phyloP scores from a whole-genome alignment of 768 basidiomycete genomes.

The Tremella yokohamensis region DNA sequence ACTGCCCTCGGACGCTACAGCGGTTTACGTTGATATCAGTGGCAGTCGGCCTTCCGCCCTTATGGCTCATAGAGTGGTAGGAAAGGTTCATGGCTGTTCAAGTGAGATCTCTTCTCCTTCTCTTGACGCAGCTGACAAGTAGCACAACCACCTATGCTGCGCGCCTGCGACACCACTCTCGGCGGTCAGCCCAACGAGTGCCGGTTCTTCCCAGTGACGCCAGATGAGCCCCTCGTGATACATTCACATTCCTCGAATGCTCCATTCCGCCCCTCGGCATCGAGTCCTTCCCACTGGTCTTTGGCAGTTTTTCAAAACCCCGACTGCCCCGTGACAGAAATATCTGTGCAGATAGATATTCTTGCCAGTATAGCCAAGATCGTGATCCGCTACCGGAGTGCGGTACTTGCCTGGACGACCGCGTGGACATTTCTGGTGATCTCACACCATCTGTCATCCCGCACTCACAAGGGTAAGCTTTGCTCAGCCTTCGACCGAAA shows the following conservation, averaged over 20 bases:
- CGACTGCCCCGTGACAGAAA: slow-evolving; percentile 55
- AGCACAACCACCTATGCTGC: neutral
- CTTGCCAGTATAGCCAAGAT: slow-evolving; percentile 66
- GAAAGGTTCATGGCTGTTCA: too few relatives aligned
- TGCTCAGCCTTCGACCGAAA: too few relatives aligned
- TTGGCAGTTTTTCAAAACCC: slow-evolving; percentile 38
- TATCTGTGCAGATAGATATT: slow-evolving; percentile 68
- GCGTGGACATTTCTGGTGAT: slow-evolving; percentile 50
- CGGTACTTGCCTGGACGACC: slow-evolving; percentile 67
- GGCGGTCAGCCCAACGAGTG: slow-evolving; percentile 56
- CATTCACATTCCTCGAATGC: slow-evolving; percentile 35
- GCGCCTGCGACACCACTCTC: neutral
- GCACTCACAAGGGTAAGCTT: too few relatives aligned
- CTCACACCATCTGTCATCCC: too few relatives aligned
- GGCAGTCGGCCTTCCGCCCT: too few relatives aligned
- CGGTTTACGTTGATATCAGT: too few relatives aligned
- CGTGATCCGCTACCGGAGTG: slow-evolving; percentile 70
- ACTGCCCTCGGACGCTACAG: too few relatives aligned
- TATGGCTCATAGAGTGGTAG: too few relatives aligned
- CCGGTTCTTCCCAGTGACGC: slow-evolving; percentile 58
- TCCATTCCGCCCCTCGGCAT: slow-evolving; percentile 38
- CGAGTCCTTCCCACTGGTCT: slow-evolving; percentile 6
- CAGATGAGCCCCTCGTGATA: slow-evolving; percentile 25
- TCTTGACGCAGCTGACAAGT: too few relatives aligned
- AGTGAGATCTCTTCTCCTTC: too few relatives aligned